These are phyloP conservation scores for Entonaema liquescens DNA, from an alignment of 495 filamentous ascomycete species.

Conservation along the genomic window DNA sequence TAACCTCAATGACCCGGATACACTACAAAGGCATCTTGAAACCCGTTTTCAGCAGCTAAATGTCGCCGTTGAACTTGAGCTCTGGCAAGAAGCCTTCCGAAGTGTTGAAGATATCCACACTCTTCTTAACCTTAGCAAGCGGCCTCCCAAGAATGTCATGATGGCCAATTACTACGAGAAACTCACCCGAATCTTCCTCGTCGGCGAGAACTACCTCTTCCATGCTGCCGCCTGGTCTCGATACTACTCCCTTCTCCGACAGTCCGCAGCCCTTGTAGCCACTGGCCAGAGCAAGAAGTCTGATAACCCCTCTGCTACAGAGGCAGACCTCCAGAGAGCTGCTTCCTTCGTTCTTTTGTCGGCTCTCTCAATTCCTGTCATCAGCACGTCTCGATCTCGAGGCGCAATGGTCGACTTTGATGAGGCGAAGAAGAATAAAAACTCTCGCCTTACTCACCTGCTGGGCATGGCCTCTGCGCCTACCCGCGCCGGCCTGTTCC, in stretches of 20 bases:
- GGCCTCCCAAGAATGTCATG: conserved; percentile 98
- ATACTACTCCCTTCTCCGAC: conserved; percentile 94
- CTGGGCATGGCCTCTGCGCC: conserved; percentile 91
- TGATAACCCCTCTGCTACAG: conserved; percentile 88
- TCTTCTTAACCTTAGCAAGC: conserved; percentile 98
- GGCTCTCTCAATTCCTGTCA: conserved; percentile 95
- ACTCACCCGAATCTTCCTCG: conserved; percentile 95
- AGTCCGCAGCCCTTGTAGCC: conserved; percentile 85
- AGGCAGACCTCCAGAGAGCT: conserved; percentile 82
- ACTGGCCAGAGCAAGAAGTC: conserved; percentile 88
- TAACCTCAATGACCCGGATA: conserved; percentile 97
- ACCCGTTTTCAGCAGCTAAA: conserved; percentile 99
- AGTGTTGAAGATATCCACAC: conserved; percentile 99
- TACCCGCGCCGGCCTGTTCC: conserved; percentile 89
- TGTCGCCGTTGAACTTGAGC: conserved; percentile 94
- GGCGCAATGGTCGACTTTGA: conserved; percentile 96
- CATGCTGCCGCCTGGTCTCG: conserved; percentile 96
- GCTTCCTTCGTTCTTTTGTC: conserved; percentile 97
- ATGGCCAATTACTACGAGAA: conserved; percentile 99
- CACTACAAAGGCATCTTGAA: conserved; percentile 94
- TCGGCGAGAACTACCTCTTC: conserved; percentile 99
- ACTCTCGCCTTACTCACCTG: conserved; percentile 92
- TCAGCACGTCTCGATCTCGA: conserved; percentile 95
- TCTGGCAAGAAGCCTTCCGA: conserved; percentile 99
- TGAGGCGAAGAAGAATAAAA: conserved; percentile 98